Percentiles rank a stretch among this genome's conserved stretches.
Evolutionary conservation across 345 rosid genomes (phyloP).

Genomic region (Gossypium australe): DNA sequence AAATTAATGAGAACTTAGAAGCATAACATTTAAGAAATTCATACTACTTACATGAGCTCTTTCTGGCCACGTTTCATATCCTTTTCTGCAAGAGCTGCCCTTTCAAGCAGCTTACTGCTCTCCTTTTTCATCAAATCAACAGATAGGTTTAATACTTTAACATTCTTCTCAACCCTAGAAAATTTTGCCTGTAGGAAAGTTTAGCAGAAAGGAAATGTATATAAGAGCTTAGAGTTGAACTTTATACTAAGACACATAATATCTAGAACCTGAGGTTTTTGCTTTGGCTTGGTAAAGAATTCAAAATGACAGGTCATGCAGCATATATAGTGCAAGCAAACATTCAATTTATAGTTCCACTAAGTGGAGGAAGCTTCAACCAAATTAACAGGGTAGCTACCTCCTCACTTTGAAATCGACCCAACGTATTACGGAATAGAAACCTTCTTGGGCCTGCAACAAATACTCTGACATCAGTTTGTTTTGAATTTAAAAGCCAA

Average conservation of each 20-base stretch:
- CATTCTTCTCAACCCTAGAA: slow-evolving; percentile 70
- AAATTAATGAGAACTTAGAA: background rate
- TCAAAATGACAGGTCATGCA: background rate
- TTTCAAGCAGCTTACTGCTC: slow-evolving; percentile 77
- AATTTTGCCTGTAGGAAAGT: slow-evolving; percentile 55
- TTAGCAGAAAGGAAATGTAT: background rate
- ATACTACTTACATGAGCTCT: slow-evolving; percentile 56
- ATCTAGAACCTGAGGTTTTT: slow-evolving; percentile 1
- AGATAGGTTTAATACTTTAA: slow-evolving; percentile 64
- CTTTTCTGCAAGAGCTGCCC: slow-evolving; percentile 81
- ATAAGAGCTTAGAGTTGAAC: background rate
- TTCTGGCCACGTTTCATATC: slow-evolving; percentile 72
- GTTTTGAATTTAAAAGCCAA: slow-evolving; percentile 8
- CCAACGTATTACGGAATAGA: slow-evolving; percentile 67
- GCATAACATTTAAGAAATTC: background rate
- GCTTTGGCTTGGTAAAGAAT: slow-evolving; percentile 2
- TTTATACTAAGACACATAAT: background rate
- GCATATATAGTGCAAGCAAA: background rate
- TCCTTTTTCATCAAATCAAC: slow-evolving; percentile 85
- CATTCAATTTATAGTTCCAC: background rate
- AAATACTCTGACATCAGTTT: slow-evolving; percentile 16
- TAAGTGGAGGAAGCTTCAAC: background rate
- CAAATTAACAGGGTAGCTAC: slow-evolving; percentile 28
- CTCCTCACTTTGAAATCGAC: slow-evolving; percentile 90
- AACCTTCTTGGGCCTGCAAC: slow-evolving; percentile 81